Conservation (phyloP, 2,329 filamentous ascomycete genomes). For the Clonostachys chloroleuca region DNA sequence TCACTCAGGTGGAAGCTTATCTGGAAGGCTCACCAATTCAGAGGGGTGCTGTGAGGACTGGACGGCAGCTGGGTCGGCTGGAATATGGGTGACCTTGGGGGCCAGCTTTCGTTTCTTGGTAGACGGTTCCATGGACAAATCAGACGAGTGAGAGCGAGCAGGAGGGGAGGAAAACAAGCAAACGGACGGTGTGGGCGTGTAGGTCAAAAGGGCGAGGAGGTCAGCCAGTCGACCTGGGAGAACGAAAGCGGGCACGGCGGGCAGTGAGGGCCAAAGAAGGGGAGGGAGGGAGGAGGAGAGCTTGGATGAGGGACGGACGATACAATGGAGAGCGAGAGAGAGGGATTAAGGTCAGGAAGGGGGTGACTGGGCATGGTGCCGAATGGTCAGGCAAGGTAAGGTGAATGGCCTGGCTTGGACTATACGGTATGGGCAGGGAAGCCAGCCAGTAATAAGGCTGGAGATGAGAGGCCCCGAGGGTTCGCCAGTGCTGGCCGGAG, state of each 20-base stretch:
- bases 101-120: conserved; percentile 38
- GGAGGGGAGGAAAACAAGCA: conserved; percentile 7
- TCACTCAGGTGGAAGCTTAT: no score
- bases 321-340: not conserved
- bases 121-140: conserved; percentile 32
- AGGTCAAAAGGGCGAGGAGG: not conserved
- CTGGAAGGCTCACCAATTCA: conserved; percentile 19
- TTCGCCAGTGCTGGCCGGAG: conserved; percentile 2
- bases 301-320: not conserved
- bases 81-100: conserved; percentile 27
- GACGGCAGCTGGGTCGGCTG: conserved; percentile 4
- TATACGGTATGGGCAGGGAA: no score
- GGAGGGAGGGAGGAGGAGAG: not conserved
- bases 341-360: not conserved
- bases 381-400: not conserved
- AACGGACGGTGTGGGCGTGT: not conserved
- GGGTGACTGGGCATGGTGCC: not conserved
- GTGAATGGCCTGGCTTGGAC: no score
- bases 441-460: no score
- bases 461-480: not conserved
- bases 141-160: conserved; percentile 1
- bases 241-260: no score
- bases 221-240: no score
- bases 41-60: conserved; percentile 17
- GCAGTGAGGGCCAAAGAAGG: not conserved